Conservation (phyloP, 805 yeast genomes). For the Wickerhamomyces bovis region DNA sequence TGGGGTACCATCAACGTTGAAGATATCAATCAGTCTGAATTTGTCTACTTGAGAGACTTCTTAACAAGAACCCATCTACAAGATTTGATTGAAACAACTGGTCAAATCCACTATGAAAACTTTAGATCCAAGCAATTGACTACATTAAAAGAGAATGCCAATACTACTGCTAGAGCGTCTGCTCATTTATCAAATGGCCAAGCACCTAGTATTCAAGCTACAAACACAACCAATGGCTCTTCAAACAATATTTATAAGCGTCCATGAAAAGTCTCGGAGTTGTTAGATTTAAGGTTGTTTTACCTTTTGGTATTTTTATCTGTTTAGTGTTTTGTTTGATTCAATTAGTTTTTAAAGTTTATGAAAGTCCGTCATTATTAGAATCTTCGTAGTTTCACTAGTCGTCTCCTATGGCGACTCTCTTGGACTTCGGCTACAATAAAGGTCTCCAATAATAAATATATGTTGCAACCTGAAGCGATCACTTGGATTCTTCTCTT, state of each 20-base stretch:
- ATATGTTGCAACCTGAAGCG: neutral
- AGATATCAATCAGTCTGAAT: conserved; percentile 93
- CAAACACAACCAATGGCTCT: conserved; percentile 8
- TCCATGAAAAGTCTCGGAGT: conserved; percentile 6
- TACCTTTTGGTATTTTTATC: neutral
- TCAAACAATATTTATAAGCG: conserved; percentile 19
- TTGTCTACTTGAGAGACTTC: conserved; percentile 88
- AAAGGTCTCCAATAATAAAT: too few species aligned
- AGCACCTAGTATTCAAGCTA: conserved; percentile 8
- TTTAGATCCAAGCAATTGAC: conserved; percentile 92
- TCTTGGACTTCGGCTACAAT: too few species aligned
- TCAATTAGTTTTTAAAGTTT: neutral
- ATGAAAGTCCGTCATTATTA: neutral
- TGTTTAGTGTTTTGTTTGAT: neutral
- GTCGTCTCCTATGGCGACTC: too few species aligned
- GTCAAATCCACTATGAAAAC: conserved; percentile 81
- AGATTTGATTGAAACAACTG: conserved; percentile 90
- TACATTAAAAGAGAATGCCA: conserved; percentile 88
- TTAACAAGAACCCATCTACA: conserved; percentile 93
- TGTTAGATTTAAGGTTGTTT: neutral
- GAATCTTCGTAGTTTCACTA: too few species aligned
- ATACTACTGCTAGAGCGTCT: conserved; percentile 28
- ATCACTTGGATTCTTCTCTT: neutral
- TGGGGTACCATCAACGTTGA: conserved; percentile 95
- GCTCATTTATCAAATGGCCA: conserved; percentile 26